Base-by-base conservation (phyloP, 768 basidiomycete genomes). In the Psilocybe azurescens region DNA sequence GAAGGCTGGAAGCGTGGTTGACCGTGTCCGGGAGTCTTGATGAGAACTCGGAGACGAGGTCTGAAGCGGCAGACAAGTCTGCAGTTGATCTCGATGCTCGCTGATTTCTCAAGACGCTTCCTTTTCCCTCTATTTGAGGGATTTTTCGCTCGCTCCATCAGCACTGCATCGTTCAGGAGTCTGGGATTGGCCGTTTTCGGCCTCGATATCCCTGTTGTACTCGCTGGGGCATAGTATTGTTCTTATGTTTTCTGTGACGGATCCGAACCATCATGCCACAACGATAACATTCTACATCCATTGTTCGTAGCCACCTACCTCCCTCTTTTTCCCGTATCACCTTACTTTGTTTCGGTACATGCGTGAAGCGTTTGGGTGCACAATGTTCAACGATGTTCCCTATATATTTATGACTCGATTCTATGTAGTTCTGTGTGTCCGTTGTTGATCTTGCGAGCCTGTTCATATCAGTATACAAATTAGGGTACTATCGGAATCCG, bases 1-100 rank as follows among this genome's bases (percentile, higher is more conserved):
- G 89, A 56, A 75, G 91, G 58, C 75, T 93, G 57, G 91, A 93
- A 74, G 90, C 88, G 46, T 90, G 90, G 88, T 77, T 93, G 66
- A 83, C 80, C 6, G 80, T 82, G 3, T 79, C 72, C 63, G 80
- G 76, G 36, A 71, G 72, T 28, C 71, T 70, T 48, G 69, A 70
- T 16, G 70, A 62, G 20, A 57, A 47, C 41, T 28, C 28, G 5
- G 61, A 58, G 56, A 39, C 16, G 32, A 0, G 41, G 41, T 16
- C 41, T 44, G 33, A 33, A 8, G 52, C 28, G 6, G 2, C 32
- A 18, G 1, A 53, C 4, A 53, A 38, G 7, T 33, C 52, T 6
- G 8, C 29, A 18, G 33, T 9, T 3, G 50, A 51, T 51, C 1
- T 53, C 13, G 18, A n/a, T 32, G 52, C 52, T 33, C 32, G 52